Evolutionary conservation across 352 stramenopile genomes (phyloP).

Genomic region (Paralagenidium karlingii): DNA sequence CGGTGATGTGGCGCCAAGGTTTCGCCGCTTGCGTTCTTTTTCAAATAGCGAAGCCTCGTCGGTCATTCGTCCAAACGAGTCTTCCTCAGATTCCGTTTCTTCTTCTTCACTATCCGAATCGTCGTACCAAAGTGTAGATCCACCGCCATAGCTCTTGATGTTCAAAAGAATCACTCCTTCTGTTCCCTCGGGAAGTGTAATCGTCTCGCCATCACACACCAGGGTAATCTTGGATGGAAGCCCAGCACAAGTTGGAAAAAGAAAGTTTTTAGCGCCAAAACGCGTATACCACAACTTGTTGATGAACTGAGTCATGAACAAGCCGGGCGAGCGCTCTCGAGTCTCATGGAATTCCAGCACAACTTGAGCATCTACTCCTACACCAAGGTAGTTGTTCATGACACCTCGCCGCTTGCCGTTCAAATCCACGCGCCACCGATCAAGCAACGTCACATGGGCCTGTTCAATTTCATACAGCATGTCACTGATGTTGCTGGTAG

Average conservation of each 20-base stretch:
- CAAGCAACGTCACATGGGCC: conserved; percentile 59
- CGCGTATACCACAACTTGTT: conserved; percentile 90
- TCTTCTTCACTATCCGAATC: conserved; percentile 28
- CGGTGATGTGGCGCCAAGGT: conserved; percentile 41
- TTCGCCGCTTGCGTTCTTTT: background rate
- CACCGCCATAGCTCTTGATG: conserved; percentile 82
- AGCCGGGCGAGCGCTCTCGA: conserved; percentile 66
- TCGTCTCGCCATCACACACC: conserved; percentile 62
- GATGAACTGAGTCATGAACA: conserved; percentile 84
- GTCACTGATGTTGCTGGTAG: conserved; percentile 47
- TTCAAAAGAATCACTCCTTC: conserved; percentile 83
- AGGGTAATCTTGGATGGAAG: conserved; percentile 64
- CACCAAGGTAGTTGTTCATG: conserved; percentile 73
- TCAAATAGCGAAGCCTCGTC: background rate
- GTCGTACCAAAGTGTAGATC: conserved; percentile 81
- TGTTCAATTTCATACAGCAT: conserved; percentile 53
- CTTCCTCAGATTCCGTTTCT: conserved; percentile 29
- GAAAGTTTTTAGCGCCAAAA: conserved; percentile 77
- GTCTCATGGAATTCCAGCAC: conserved; percentile 86
- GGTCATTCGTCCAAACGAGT: background rate
- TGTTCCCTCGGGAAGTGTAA: conserved; percentile 54
- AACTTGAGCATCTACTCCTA: conserved; percentile 86
- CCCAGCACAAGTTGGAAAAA: conserved; percentile 72
- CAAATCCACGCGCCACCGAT: conserved; percentile 66
- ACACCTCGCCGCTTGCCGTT: conserved; percentile 48